Conservation (phyloP, 1,139 yeast genomes). For the Pneumocystis sp. region DNA sequence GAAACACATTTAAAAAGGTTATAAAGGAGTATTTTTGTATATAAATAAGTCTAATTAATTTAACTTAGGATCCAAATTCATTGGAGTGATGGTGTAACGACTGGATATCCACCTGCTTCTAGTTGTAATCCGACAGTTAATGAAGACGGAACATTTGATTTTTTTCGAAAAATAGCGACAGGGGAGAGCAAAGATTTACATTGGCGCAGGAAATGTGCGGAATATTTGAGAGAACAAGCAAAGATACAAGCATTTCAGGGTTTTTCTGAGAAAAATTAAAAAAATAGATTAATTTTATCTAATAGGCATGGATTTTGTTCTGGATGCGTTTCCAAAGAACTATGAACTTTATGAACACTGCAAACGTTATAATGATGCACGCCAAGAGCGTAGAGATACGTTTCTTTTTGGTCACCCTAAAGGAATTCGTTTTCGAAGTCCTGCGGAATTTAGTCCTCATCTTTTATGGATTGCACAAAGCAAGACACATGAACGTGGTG, state of each 20-base stretch:
- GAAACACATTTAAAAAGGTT: neutral
- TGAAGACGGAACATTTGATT: slow-evolving; percentile 1
- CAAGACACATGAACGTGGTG: neutral
- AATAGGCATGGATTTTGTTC: slow-evolving; percentile 1
- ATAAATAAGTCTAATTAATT: neutral
- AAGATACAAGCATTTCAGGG: neutral
- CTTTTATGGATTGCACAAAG: slow-evolving; percentile 11
- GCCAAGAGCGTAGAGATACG: slow-evolving; percentile 10
- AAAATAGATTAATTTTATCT: neutral
- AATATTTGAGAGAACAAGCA: neutral
- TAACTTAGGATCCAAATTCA: neutral
- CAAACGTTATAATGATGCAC: neutral
- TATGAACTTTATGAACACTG: slow-evolving; percentile 1
- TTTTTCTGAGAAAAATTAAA: neutral
- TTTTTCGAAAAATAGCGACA: slow-evolving; percentile 1
- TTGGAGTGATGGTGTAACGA: neutral
- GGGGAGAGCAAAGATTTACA: neutral
- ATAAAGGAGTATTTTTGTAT: neutral
- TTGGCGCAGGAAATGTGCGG: slow-evolving; percentile 2
- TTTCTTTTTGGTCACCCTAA: slow-evolving; percentile 16
- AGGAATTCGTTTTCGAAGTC: slow-evolving; percentile 13
- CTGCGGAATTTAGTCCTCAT: slow-evolving; percentile 13
- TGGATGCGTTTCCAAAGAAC: neutral
- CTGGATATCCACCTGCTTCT: neutral
- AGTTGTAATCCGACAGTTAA: neutral